phyloP scores from a whole-genome alignment of 371 early-diverging fungal genomes.

The Rhizopus delemar region DNA sequence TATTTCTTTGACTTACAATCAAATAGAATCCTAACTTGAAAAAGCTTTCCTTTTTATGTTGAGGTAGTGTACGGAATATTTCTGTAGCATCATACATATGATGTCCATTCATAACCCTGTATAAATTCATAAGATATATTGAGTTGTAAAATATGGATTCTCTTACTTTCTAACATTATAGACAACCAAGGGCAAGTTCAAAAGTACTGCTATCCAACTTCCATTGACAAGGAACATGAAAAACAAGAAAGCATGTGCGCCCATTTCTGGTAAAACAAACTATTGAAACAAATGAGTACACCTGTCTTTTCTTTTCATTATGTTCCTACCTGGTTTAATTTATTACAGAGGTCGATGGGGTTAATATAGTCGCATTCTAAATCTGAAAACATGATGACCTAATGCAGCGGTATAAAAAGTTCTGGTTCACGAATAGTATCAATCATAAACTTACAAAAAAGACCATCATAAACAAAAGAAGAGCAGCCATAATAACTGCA shows the following conservation, averaged over 20 bases:
- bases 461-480: conserved; percentile 90
- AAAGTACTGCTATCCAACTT: conserved; percentile 81
- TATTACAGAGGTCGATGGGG: conserved; percentile 96
- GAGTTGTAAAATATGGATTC: background rate
- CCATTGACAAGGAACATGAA: conserved; percentile 82
- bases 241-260: conserved; percentile 79
- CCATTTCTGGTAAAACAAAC: conserved; percentile 94
- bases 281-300: conserved; percentile 27
- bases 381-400: conserved; percentile 93
- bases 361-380: conserved; percentile 97
- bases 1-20: conserved; percentile 48
- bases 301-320: background rate
- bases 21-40: conserved; percentile 94
- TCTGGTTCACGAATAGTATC: background rate
- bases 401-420: conserved; percentile 17
- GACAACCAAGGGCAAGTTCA: conserved; percentile 85
- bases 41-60: conserved; percentile 93
- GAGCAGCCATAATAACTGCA: conserved; percentile 86
- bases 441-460: conserved; percentile 75
- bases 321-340: conserved; percentile 82
- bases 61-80: conserved; percentile 88
- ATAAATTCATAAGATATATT: background rate
- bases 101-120: conserved; percentile 74
- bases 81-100: conserved; percentile 97
- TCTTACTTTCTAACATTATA: conserved; percentile 86